Conservation (phyloP, 2,329 filamentous ascomycete genomes). For the Meredithiella fracta region DNA sequence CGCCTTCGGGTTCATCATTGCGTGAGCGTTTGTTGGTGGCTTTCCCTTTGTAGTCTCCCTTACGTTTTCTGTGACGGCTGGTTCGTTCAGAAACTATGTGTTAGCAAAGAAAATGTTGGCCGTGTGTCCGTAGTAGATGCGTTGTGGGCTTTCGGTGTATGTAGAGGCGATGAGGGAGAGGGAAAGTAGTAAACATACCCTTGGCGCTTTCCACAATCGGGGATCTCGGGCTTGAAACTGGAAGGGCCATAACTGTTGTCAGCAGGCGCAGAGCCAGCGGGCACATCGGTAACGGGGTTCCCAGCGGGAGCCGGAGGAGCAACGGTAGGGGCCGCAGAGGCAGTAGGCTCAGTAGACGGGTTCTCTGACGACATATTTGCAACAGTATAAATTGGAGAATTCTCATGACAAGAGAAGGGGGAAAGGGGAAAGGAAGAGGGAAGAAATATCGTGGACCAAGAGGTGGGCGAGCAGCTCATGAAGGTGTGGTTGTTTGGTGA, state of each 20-base stretch:
- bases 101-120: constrained; percentile 13
- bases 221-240: constrained; percentile 2
- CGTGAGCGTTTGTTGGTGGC: constrained; percentile 12
- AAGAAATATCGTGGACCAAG: background rate
- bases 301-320: constrained; percentile 1
- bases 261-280: background rate
- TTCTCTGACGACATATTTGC: constrained; percentile 13
- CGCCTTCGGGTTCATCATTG: constrained; percentile 13
- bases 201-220: constrained; percentile 11
- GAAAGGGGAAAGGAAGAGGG: constrained; percentile 5
- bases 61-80: constrained; percentile 14
- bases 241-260: background rate
- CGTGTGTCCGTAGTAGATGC: background rate
- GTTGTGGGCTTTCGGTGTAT: background rate
- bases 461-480: background rate
- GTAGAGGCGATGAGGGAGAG: background rate
- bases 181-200: constrained; percentile 5
- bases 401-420: constrained; percentile 8
- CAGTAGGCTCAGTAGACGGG: constrained; percentile 6
- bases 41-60: constrained; percentile 12
- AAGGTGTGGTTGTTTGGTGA: background rate
- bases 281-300: constrained; percentile 1
- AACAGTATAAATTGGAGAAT: background rate
- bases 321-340: constrained; percentile 1
- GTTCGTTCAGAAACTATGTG: constrained; percentile 2